Evolutionary conservation across 2,329 filamentous ascomycete species (phyloP).

Genomic region (Nakataea oryzae): DNA sequence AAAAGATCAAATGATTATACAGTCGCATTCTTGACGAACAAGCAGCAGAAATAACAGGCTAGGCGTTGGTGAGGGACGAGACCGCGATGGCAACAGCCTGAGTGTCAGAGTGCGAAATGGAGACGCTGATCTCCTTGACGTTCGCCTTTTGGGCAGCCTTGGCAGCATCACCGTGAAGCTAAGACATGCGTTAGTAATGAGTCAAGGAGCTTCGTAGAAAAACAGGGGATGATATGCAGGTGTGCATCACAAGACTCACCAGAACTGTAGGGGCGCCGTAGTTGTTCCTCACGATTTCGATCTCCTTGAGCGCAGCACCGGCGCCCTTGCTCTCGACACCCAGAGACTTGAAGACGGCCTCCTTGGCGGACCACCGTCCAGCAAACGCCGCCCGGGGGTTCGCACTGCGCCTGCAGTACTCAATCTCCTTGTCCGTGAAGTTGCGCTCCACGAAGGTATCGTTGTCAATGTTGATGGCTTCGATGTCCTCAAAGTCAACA

Average conservation of each 20-base stretch:
- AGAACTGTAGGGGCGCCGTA: slow-evolving; percentile 74
- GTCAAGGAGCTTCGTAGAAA: background rate
- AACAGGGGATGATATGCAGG: background rate
- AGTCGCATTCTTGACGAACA: background rate
- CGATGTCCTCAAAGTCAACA: slow-evolving; percentile 85
- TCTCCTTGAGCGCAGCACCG: slow-evolving; percentile 83
- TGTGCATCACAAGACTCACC: slow-evolving; percentile 43
- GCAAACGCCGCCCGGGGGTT: slow-evolving; percentile 80
- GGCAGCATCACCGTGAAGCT: slow-evolving; percentile 83
- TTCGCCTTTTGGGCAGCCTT: slow-evolving; percentile 75
- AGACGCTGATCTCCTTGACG: slow-evolving; percentile 81
- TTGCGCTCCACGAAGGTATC: slow-evolving; percentile 92
- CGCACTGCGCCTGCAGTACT: slow-evolving; percentile 65
- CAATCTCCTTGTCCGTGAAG: slow-evolving; percentile 76
- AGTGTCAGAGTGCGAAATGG: slow-evolving; percentile 89
- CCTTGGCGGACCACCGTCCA: slow-evolving; percentile 93
- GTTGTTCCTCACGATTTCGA: slow-evolving; percentile 78
- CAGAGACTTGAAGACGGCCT: slow-evolving; percentile 96
- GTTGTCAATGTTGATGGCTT: slow-evolving; percentile 83
- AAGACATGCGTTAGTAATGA: background rate
- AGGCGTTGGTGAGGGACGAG: slow-evolving; percentile 30
- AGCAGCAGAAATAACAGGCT: background rate
- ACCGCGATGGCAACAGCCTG: slow-evolving; percentile 94
- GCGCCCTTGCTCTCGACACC: slow-evolving; percentile 80
- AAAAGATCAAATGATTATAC: background rate